Evolutionary conservation across 2,329 filamentous ascomycete species (phyloP).

Genomic region (Huntiella abstrusa): DNA sequence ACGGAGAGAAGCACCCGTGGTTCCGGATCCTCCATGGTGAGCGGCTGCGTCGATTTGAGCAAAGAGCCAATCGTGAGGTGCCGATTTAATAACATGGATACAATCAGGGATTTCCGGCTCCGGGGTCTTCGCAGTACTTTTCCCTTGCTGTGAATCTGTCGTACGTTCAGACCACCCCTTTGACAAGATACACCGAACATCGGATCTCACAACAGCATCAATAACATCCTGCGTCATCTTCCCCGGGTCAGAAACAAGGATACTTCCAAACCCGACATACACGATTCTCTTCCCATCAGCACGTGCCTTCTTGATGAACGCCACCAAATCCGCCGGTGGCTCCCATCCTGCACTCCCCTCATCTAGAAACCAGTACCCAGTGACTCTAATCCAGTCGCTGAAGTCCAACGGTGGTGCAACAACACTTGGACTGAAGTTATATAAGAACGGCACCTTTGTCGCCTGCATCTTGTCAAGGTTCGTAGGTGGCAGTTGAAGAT

Average conservation of each 20-base stretch:
- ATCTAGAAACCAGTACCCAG: constrained; percentile 94
- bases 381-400: constrained; percentile 93
- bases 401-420: constrained; percentile 91
- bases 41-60: constrained; percentile 80
- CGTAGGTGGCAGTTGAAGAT: constrained; percentile 61
- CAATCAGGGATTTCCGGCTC: constrained; percentile 54
- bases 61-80: constrained; percentile 95
- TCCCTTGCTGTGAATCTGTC: constrained; percentile 24
- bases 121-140: constrained; percentile 26
- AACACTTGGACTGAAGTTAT: constrained; percentile 89
- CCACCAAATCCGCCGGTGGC: constrained; percentile 54
- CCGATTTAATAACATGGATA: constrained; percentile 74
- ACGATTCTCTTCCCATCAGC: constrained; percentile 76
- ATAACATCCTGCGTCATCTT: constrained; percentile 86
- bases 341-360: constrained; percentile 46
- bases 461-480: constrained; percentile 79
- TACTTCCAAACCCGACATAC: constrained; percentile 92
- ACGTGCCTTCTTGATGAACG: constrained; percentile 71
- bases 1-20: constrained; percentile 78
- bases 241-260: constrained; percentile 76
- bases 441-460: constrained; percentile 94
- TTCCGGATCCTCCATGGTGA: constrained; percentile 88
- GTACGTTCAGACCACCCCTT: constrained; percentile 91
- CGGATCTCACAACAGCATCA: constrained; percentile 74
- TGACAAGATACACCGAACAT: constrained; percentile 83